A percentile compares a stretch with the other conserved stretches of the same genome.
phyloP scores from a whole-genome alignment of 768 basidiomycete species.

The Hortiboletus campestris region DNA sequence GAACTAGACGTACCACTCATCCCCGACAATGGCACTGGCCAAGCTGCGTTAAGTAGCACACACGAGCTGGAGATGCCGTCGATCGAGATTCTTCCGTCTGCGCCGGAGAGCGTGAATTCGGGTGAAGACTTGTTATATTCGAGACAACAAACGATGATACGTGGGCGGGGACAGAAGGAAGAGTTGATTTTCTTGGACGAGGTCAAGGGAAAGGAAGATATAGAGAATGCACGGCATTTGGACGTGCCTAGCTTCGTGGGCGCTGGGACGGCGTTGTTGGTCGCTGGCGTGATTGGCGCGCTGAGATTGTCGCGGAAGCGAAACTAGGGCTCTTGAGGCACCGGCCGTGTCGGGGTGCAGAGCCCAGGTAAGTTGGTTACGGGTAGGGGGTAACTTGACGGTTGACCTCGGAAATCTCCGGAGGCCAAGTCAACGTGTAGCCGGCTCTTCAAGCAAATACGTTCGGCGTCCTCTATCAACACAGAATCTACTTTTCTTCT shows the following conservation, averaged over 20 bases:
- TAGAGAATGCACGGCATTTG: slow-evolving; percentile 76
- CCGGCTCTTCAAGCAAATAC: no score
- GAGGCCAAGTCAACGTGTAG: no score
- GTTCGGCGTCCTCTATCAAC: no score
- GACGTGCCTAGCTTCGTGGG: slow-evolving; percentile 78
- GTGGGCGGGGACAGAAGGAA: slow-evolving; percentile 53
- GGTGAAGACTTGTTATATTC: slow-evolving; percentile 28
- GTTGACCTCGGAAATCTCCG: no score
- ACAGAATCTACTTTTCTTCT: no score
- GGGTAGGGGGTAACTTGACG: no score
- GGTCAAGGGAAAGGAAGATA: slow-evolving; percentile 48
- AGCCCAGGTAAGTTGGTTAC: background rate
- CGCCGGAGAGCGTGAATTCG: slow-evolving; percentile 28
- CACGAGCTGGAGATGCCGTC: slow-evolving; percentile 67
- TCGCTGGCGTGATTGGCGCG: slow-evolving; percentile 75
- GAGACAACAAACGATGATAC: slow-evolving; percentile 32
- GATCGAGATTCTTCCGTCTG: slow-evolving; percentile 45
- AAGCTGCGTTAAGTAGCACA: slow-evolving; percentile 22
- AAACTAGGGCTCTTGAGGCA: slow-evolving; percentile 55
- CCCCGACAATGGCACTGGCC: slow-evolving; percentile 43
- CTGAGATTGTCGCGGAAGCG: slow-evolving; percentile 68
- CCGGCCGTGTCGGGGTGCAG: background rate
- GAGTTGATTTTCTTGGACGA: slow-evolving; percentile 48
- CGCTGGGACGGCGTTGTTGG: slow-evolving; percentile 78
- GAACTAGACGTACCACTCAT: slow-evolving; percentile 70